A percentile compares a stretch with the other conserved stretches of the same genome.
Evolutionary conservation across 75 land plant genomes (phyloP).

Genomic region (Larix kaempferi): DNA sequence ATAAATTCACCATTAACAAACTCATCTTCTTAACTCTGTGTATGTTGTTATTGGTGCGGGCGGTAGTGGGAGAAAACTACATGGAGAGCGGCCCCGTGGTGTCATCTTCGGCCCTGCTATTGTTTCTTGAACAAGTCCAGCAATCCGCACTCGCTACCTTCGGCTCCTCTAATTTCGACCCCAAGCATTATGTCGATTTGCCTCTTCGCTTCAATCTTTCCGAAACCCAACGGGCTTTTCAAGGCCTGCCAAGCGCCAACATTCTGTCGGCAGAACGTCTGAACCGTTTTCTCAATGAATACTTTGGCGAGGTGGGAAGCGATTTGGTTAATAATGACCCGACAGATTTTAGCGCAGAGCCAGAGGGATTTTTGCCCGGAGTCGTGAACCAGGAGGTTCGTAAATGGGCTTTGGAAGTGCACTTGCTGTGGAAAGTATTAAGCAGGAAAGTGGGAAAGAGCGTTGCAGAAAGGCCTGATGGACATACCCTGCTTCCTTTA

Average conservation of each 20-base stretch:
- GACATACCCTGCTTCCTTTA: too few relatives aligned
- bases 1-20: too few relatives aligned
- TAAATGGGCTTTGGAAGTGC: conserved; percentile 76
- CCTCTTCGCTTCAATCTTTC: conserved; percentile 46
- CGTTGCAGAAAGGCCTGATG: too few relatives aligned
- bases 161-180: conserved; percentile 63
- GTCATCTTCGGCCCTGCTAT: neutral
- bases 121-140: conserved; percentile 59
- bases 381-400: conserved; percentile 52
- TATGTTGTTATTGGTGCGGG: too few relatives aligned
- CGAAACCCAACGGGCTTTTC: conserved; percentile 38
- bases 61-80: too few relatives aligned
- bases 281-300: conserved; percentile 33
- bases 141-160: conserved; percentile 41
- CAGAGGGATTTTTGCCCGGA: conserved; percentile 56
- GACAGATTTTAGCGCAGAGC: conserved; percentile 52
- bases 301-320: conserved; percentile 54
- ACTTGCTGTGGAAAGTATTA: too few relatives aligned
- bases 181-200: too few relatives aligned
- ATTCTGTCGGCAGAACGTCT: conserved; percentile 8
- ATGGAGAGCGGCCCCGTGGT: too few relatives aligned
- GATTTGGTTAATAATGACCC: conserved; percentile 51
- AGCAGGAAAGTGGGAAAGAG: too few relatives aligned
- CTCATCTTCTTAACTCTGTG: too few relatives aligned
- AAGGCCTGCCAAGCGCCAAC: neutral